A percentile compares a stretch with the other conserved stretches of the same genome.
phyloP scores from a whole-genome alignment of 257 asterid genomes.

The Solanum paucissectum region DNA sequence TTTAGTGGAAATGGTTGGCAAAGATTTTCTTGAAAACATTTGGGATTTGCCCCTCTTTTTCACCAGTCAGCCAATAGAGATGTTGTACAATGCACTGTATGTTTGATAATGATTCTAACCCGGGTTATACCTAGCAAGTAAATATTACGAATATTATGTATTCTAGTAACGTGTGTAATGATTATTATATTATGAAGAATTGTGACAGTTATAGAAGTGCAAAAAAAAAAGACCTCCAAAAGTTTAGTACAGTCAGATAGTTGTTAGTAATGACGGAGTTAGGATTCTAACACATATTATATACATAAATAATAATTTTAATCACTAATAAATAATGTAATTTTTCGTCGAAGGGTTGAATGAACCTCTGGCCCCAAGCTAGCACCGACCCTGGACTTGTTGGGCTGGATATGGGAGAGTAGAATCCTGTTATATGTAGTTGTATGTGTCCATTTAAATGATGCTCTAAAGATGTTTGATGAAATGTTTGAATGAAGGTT shows the following conservation, averaged over 20 bases:
- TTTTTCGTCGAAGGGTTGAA: not conserved
- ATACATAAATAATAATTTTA: not conserved
- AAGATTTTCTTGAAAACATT: conserved; percentile 1
- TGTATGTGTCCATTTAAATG: conserved; percentile 24
- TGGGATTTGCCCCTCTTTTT: not conserved
- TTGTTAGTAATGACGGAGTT: not conserved
- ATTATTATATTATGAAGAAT: not conserved
- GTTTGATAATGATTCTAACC: not conserved
- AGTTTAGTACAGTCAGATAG: too few relatives aligned
- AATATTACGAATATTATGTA: not conserved
- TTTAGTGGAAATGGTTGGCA: not conserved
- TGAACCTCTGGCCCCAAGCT: not conserved
- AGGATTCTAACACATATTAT: not conserved
- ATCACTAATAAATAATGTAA: not conserved
- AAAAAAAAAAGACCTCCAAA: too few relatives aligned
- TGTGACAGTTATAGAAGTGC: not conserved
- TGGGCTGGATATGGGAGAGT: conserved; percentile 34
- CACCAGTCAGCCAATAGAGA: not conserved
- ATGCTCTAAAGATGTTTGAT: conserved; percentile 60
- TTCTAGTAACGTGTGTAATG: not conserved
- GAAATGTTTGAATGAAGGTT: conserved; percentile 66
- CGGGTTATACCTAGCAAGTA: not conserved
- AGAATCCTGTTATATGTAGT: conserved; percentile 47
- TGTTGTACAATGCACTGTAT: not conserved
- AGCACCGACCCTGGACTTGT: not conserved